Evolutionary conservation across 441 rosid genomes (phyloP).

Genomic region (Populus hybrid): DNA sequence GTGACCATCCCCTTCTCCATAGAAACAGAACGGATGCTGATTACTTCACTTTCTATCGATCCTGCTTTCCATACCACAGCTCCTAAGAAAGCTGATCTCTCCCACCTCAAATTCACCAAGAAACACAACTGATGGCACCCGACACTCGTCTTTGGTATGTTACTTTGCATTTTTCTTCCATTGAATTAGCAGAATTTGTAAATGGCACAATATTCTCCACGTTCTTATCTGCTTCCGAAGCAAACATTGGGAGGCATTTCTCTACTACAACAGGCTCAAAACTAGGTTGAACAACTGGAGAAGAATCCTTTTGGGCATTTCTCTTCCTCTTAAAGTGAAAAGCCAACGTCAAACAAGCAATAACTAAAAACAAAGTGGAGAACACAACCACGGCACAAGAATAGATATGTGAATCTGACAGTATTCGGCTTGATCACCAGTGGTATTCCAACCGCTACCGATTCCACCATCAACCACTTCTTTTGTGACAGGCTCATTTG

Average conservation of each 20-base stretch:
- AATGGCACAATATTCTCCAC: slow-evolving; percentile 3
- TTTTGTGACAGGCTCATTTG: slow-evolving; percentile 12
- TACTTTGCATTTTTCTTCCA: slow-evolving; percentile 16
- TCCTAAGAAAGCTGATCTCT: slow-evolving; percentile 28
- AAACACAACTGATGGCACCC: slow-evolving; percentile 38
- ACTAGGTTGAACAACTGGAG: slow-evolving; percentile 8
- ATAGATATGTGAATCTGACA: background rate
- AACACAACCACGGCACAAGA: slow-evolving; percentile 6
- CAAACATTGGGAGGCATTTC: slow-evolving; percentile 8
- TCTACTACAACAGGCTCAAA: slow-evolving; percentile 9
- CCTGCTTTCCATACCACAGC: slow-evolving; percentile 19
- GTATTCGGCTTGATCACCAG: background rate
- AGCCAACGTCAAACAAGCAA: slow-evolving; percentile 21
- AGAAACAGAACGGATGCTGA: slow-evolving; percentile 30
- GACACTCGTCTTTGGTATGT: slow-evolving; percentile 31
- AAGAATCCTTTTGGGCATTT: slow-evolving; percentile 12
- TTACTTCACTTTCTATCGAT: slow-evolving; percentile 26
- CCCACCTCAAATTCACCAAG: slow-evolving; percentile 47
- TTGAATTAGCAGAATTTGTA: slow-evolving; percentile 4
- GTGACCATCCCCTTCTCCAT: slow-evolving; percentile 16
- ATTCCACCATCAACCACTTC: slow-evolving; percentile 14
- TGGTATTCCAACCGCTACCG: background rate
- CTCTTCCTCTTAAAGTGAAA: slow-evolving; percentile 18
- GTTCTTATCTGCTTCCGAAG: slow-evolving; percentile 16
- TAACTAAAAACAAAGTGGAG: slow-evolving; percentile 11